Evolutionary conservation across 495 filamentous ascomycete species (phyloP).

Genomic region (Daldinia decipiens): DNA sequence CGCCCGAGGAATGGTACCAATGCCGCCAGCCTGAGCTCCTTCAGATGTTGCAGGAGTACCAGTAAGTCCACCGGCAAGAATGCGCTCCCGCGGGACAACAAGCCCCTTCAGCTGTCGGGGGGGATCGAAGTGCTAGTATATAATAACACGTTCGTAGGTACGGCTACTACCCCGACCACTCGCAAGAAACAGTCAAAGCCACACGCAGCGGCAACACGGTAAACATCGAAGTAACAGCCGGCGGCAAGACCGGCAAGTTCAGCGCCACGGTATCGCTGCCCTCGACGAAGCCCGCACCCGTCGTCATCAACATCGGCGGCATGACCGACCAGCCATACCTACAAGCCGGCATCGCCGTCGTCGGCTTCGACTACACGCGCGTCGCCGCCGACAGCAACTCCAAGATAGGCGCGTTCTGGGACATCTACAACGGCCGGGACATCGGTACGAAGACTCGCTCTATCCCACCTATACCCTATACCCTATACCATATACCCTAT

Average conservation of each 20-base stretch:
- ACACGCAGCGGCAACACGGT: constrained; percentile 61
- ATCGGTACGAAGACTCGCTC: constrained; percentile 49
- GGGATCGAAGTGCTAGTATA: background rate
- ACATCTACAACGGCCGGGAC: constrained; percentile 61
- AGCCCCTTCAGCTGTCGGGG: background rate
- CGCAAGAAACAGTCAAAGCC: constrained; percentile 60
- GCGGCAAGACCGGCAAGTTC: constrained; percentile 59
- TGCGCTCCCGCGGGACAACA: background rate
- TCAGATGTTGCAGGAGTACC: constrained; percentile 63
- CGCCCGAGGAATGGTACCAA: constrained; percentile 61
- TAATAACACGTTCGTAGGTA: constrained; percentile 38
- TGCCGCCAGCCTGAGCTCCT: constrained; percentile 65
- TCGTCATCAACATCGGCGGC: constrained; percentile 65
- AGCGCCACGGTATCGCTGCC: constrained; percentile 58
- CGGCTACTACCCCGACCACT: constrained; percentile 65
- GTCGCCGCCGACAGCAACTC: constrained; percentile 62
- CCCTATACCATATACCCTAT: no score
- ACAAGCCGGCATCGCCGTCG: constrained; percentile 61
- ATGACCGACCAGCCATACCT: constrained; percentile 63
- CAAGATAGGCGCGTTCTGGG: constrained; percentile 64
- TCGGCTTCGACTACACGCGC: constrained; percentile 61
- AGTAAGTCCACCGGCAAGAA: constrained; percentile 36
- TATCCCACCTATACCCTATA: no score
- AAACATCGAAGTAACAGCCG: constrained; percentile 58
- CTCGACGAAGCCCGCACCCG: constrained; percentile 54